phyloP scores from a whole-genome alignment of 1,284 basidiomycete species.

The Vanrija sp. region DNA sequence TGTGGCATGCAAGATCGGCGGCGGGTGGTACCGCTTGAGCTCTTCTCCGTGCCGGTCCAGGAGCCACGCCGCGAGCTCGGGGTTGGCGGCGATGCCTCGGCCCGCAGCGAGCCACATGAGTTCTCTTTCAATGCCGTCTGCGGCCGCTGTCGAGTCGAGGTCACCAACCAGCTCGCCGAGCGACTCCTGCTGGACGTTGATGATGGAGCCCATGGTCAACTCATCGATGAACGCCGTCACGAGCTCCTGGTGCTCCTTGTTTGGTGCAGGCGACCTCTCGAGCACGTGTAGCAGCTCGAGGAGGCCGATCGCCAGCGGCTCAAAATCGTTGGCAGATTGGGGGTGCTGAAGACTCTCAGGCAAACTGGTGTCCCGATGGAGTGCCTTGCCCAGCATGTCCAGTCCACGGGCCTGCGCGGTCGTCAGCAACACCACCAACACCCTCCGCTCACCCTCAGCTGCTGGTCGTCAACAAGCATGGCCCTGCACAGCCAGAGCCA shows the following conservation, averaged over 20 bases:
- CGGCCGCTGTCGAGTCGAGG: slow-evolving; percentile 8
- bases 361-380: slow-evolving; percentile 28
- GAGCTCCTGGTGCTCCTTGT: slow-evolving; percentile 20
- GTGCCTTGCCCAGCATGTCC: slow-evolving; percentile 27
- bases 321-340: slow-evolving; percentile 26
- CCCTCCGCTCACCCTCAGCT: slow-evolving; percentile 5
- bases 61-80: slow-evolving; percentile 27
- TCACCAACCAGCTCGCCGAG: slow-evolving; percentile 16
- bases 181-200: slow-evolving; percentile 23
- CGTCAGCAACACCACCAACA: too few species aligned
- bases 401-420: slow-evolving; percentile 15
- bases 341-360: slow-evolving; percentile 25
- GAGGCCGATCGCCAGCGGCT: slow-evolving; percentile 25
- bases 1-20: slow-evolving; percentile 32
- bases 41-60: slow-evolving; percentile 14
- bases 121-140: slow-evolving; percentile 31
- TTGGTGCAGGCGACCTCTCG: slow-evolving; percentile 19
- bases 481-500: slow-evolving; percentile 44
- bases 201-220: slow-evolving; percentile 26
- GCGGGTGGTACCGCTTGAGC: slow-evolving; percentile 29
- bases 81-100: slow-evolving; percentile 15
- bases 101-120: slow-evolving; percentile 36
- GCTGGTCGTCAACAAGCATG: slow-evolving; percentile 29
- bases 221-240: slow-evolving; percentile 25
- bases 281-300: slow-evolving; percentile 29